A percentile compares a stretch with the other conserved stretches of the same genome.
Conservation (phyloP, 2,329 filamentous ascomycete genomes). For the Capronia coronata region DNA sequence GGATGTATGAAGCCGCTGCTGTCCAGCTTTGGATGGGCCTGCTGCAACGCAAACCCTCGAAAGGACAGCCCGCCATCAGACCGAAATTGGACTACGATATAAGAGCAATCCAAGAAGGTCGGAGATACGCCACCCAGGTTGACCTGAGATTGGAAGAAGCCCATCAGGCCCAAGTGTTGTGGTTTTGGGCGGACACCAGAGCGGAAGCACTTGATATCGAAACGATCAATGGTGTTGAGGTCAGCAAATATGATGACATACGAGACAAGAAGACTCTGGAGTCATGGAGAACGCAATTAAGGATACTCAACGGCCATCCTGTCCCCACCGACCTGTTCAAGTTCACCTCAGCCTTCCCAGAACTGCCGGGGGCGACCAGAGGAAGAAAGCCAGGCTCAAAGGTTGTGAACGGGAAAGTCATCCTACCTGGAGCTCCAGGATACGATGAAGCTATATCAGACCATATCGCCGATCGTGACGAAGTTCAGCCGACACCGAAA, state of each 20-base stretch:
- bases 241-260: constrained; percentile 43
- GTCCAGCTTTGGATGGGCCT: constrained; percentile 32
- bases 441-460: constrained; percentile 9
- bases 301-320: constrained; percentile 38
- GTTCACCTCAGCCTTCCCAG: constrained; percentile 3
- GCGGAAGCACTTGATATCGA: constrained; percentile 51
- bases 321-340: constrained; percentile 6
- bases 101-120: constrained; percentile 41
- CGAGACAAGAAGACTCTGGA: constrained; percentile 37
- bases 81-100: constrained; percentile 42
- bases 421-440: constrained; percentile 18
- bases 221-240: constrained; percentile 49
- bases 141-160: constrained; percentile 44
- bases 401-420: constrained; percentile 24
- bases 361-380: background rate
- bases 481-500: constrained; percentile 13
- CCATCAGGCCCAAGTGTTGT: constrained; percentile 33
- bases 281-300: constrained; percentile 42
- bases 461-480: background rate
- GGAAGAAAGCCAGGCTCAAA: constrained; percentile 25
- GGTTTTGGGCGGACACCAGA: constrained; percentile 54
- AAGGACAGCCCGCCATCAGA: constrained; percentile 22
- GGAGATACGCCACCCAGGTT: constrained; percentile 41
- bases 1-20: constrained; percentile 48
- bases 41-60: constrained; percentile 27